Conservation (phyloP, 2,329 filamentous ascomycete species). For the Bipolaris gigantea region DNA sequence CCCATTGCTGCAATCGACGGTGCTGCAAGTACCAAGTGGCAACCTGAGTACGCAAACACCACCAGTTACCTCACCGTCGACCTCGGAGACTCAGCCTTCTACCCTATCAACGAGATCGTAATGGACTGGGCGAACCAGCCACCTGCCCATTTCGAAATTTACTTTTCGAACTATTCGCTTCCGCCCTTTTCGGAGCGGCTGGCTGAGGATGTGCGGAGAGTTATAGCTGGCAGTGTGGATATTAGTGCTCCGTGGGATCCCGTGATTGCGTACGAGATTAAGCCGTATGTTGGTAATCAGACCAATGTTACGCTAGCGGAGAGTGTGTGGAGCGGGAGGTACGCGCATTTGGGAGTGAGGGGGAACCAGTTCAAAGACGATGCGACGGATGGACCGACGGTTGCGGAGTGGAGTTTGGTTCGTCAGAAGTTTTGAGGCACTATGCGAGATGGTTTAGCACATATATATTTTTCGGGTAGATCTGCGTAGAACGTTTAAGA, state of each 20-base stretch:
- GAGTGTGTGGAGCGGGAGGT: constrained; percentile 49
- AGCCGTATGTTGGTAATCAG: constrained; percentile 49
- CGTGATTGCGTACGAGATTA: constrained; percentile 40
- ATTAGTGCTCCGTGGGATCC: constrained; percentile 50
- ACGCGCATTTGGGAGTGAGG: constrained; percentile 51
- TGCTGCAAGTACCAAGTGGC: constrained; percentile 67
- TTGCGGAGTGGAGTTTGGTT: constrained; percentile 56
- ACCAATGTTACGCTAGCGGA: constrained; percentile 48
- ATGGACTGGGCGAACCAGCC: constrained; percentile 65
- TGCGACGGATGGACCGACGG: constrained; percentile 51
- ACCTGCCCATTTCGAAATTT: constrained; percentile 56
- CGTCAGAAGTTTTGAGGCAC: constrained; percentile 9
- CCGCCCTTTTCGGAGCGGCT: constrained; percentile 20
- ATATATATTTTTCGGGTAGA: background rate
- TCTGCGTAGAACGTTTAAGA: background rate
- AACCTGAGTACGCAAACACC: constrained; percentile 56
- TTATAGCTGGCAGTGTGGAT: constrained; percentile 31
- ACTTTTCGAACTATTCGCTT: constrained; percentile 56
- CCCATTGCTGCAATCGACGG: constrained; percentile 69
- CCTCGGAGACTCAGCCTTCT: constrained; percentile 43
- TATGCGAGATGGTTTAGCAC: background rate
- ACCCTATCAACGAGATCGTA: constrained; percentile 53
- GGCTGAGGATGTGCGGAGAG: constrained; percentile 17
- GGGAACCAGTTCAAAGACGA: constrained; percentile 49
- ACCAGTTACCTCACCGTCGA: constrained; percentile 61